phyloP scores from a whole-genome alignment of 192 early-diverging fungal species.

The Podila clonocystis region DNA sequence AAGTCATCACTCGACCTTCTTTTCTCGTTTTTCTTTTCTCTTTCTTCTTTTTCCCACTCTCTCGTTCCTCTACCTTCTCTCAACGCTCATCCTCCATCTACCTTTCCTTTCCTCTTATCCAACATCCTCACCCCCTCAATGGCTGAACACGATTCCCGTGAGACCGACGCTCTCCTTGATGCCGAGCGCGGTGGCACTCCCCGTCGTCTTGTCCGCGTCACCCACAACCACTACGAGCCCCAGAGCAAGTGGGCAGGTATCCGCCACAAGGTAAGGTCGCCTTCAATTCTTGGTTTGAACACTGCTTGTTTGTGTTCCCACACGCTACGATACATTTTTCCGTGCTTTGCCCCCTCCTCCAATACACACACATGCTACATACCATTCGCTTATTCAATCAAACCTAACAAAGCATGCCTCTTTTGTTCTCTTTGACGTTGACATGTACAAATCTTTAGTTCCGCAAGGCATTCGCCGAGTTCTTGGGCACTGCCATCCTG shows the following conservation, averaged over 20 bases:
- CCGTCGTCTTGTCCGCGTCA: not conserved
- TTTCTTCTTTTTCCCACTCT: constrained; percentile 3
- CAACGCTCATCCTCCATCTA: not conserved
- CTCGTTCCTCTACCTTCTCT: not conserved
- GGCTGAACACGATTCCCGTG: not conserved
- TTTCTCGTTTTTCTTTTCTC: too few species aligned
- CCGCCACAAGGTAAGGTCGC: constrained; percentile 5
- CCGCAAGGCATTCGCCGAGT: constrained; percentile 66
- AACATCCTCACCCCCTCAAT: not conserved
- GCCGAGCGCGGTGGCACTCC: not conserved
- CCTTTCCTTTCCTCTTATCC: not conserved
- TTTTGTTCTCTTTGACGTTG: not conserved
- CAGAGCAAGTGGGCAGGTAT: not conserved
- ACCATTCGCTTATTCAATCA: too few species aligned
- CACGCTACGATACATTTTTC: too few species aligned
- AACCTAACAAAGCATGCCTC: not conserved
- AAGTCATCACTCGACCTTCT: too few species aligned
- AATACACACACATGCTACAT: too few species aligned
- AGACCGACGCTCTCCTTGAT: constrained; percentile 10
- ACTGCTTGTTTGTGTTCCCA: not conserved
- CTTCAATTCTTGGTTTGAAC: not conserved
- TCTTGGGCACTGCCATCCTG: constrained; percentile 72
- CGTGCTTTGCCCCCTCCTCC: too few species aligned
- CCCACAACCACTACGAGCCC: not conserved
- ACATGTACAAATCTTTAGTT: not conserved